Evolutionary conservation across 2,329 filamentous ascomycete genomes (phyloP).

Genomic region (Chaetomiaceae sp.): DNA sequence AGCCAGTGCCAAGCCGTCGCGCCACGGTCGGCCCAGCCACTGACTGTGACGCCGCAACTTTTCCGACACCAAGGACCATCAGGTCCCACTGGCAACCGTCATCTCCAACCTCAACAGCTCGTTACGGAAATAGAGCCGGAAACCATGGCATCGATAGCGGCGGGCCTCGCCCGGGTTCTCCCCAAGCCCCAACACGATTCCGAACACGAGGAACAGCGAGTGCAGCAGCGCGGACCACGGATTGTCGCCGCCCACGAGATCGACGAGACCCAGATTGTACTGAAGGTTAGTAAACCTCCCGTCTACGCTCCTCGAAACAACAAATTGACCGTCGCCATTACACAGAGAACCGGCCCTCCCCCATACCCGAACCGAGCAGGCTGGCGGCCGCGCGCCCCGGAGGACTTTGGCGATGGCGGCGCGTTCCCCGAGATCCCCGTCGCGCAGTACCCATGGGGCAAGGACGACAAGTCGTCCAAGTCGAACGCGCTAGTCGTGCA

Average conservation of each 20-base stretch:
- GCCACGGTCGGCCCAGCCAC: constrained; percentile 14
- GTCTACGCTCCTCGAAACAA: not conserved
- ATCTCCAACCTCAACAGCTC: constrained; percentile 10
- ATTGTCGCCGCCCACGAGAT: constrained; percentile 76
- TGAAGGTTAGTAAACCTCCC: constrained; percentile 53
- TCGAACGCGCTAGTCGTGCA: constrained; percentile 91
- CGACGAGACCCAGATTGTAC: constrained; percentile 79
- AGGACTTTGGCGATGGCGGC: constrained; percentile 94
- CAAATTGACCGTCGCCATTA: constrained; percentile 18
- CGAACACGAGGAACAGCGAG: constrained; percentile 76
- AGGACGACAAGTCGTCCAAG: constrained; percentile 67
- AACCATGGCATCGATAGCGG: constrained; percentile 62
- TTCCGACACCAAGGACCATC: constrained; percentile 9
- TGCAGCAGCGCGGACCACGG: constrained; percentile 72
- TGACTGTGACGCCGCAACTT: constrained; percentile 15
- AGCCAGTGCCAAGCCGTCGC: not conserved
- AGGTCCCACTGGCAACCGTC: constrained; percentile 10
- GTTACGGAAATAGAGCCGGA: constrained; percentile 13
- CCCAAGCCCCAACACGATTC: constrained; percentile 89
- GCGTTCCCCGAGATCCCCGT: constrained; percentile 92
- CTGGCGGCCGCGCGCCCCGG: constrained; percentile 84
- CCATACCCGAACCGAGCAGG: constrained; percentile 80
- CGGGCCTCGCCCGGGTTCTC: constrained; percentile 72
- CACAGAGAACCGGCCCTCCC: constrained; percentile 72
- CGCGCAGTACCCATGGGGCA: constrained; percentile 92